phyloP scores from a whole-genome alignment of 2,329 filamentous ascomycete genomes.

The Hymenoscyphus albidus region DNA sequence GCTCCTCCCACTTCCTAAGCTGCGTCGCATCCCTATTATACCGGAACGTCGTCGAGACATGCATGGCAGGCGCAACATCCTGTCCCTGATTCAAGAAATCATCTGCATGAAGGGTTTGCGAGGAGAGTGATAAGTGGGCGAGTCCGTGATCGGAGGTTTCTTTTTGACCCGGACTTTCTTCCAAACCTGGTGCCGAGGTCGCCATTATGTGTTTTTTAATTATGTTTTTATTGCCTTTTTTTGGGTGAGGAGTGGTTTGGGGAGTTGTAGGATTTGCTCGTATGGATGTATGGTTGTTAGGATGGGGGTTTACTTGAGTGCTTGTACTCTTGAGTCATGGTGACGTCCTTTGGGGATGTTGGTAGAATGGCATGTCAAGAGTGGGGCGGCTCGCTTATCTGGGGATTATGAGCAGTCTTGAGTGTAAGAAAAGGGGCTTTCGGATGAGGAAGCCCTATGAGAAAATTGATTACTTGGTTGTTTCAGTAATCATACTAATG shows the following conservation, averaged over 20 bases:
- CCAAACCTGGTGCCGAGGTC: conserved; percentile 14
- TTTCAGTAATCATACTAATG: not conserved
- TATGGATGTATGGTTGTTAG: not conserved
- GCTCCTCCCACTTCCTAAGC: conserved; percentile 51
- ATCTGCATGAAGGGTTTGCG: conserved; percentile 77
- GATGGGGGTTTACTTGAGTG: not conserved
- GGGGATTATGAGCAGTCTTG: not conserved
- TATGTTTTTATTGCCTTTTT: no score
- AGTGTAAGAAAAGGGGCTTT: not conserved
- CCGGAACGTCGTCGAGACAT: conserved; percentile 87
- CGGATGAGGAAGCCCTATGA: not conserved
- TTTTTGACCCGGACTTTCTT: conserved; percentile 16
- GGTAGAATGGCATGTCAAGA: not conserved
- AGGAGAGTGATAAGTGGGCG: conserved; percentile 53
- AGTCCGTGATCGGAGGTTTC: conserved; percentile 17
- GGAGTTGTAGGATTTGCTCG: not conserved
- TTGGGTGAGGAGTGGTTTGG: no score
- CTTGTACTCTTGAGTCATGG: not conserved
- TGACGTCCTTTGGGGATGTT: not conserved
- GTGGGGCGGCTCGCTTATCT: not conserved
- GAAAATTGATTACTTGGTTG: not conserved
- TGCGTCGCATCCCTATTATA: conserved; percentile 69
- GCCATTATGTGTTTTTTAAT: conserved; percentile 15
- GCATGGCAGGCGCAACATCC: conserved; percentile 84
- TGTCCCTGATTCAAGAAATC: conserved; percentile 68